Conservation (phyloP, 78 protist species). For the Cyanophora paradoxa region DNA sequence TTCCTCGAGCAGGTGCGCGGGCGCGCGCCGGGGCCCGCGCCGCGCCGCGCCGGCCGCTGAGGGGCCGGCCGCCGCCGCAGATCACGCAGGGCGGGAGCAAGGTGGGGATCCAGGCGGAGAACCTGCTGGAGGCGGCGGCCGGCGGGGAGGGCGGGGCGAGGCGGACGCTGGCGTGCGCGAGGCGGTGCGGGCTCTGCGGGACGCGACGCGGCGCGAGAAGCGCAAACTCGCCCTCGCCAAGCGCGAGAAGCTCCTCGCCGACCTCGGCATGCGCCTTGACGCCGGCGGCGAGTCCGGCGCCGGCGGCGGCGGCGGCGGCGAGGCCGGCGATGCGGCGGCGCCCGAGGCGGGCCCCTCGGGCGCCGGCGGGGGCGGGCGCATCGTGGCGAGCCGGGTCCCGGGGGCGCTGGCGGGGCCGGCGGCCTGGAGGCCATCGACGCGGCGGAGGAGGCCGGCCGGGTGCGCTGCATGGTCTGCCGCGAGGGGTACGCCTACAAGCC, state of each 20-base stretch:
- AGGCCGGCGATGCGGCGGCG: not conserved
- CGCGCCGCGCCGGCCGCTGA: not conserved
- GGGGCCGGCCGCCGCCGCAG: conserved; percentile 13
- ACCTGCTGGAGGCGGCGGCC: not conserved
- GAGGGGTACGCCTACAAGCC: conserved; percentile 53
- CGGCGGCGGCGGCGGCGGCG: not conserved
- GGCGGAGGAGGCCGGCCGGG: too few relatives aligned
- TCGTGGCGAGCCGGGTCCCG: too few relatives aligned
- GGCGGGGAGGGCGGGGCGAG: not conserved
- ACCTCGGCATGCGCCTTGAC: conserved; percentile 38
- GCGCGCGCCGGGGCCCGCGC: not conserved
- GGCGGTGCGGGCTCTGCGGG: conserved; percentile 26
- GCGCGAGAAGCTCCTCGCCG: conserved; percentile 35
- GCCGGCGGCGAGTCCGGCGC: not conserved
- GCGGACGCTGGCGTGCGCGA: conserved; percentile 14
- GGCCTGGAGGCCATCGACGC: too few relatives aligned
- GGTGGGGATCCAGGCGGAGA: conserved; percentile 35
- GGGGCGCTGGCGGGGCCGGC: too few relatives aligned
- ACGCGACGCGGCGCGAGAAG: conserved; percentile 35
- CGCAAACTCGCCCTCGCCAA: conserved; percentile 47
- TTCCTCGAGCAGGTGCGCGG: conserved; percentile 37
- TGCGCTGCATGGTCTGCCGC: conserved; percentile 74
- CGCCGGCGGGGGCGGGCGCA: not conserved
- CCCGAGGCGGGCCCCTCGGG: not conserved
- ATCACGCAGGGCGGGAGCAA: conserved; percentile 20